phyloP scores from a whole-genome alignment of 768 basidiomycete species.

The Mycena latifolia region DNA sequence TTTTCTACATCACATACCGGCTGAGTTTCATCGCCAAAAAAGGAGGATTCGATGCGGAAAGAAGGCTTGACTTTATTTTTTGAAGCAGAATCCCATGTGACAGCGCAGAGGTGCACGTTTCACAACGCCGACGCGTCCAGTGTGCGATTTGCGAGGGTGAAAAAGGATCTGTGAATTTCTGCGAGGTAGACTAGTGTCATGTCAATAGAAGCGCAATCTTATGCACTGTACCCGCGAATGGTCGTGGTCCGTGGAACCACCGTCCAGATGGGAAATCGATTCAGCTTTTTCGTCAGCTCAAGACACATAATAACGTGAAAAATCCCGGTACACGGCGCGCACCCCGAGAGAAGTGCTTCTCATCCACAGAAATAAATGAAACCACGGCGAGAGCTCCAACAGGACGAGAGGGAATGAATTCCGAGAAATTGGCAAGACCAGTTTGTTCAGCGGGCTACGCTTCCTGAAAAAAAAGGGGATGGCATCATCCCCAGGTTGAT shows the following conservation, averaged over 20 bases:
- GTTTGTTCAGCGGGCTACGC: not conserved
- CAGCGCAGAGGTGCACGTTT: constrained; percentile 55
- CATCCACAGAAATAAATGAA: constrained; percentile 4
- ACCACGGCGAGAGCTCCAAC: not conserved
- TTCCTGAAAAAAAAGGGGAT: not conserved
- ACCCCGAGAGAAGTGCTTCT: constrained; percentile 1
- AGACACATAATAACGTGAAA: constrained; percentile 14
- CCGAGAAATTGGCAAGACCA: not conserved
- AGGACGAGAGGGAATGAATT: not conserved
- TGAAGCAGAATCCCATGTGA: constrained; percentile 12
- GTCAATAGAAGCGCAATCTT: constrained; percentile 51
- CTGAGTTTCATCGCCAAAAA: constrained; percentile 14
- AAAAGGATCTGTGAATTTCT: constrained; percentile 39
- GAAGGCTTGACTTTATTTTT: not conserved
- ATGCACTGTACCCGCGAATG: not conserved
- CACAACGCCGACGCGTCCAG: constrained; percentile 54
- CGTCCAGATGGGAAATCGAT: constrained; percentile 9
- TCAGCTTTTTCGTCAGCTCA: constrained; percentile 18
- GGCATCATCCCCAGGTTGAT: not conserved
- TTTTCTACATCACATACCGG: constrained; percentile 23
- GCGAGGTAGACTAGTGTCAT: constrained; percentile 62
- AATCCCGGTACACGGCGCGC: constrained; percentile 22
- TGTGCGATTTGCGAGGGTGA: constrained; percentile 48
- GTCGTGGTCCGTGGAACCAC: not conserved
- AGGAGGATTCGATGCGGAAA: constrained; percentile 8